Percentiles rank a stretch among this genome's conserved stretches.
These are phyloP conservation scores for Candida tetrigidarum DNA, from an alignment of 1,139 yeast species.

Conservation along the genomic window DNA sequence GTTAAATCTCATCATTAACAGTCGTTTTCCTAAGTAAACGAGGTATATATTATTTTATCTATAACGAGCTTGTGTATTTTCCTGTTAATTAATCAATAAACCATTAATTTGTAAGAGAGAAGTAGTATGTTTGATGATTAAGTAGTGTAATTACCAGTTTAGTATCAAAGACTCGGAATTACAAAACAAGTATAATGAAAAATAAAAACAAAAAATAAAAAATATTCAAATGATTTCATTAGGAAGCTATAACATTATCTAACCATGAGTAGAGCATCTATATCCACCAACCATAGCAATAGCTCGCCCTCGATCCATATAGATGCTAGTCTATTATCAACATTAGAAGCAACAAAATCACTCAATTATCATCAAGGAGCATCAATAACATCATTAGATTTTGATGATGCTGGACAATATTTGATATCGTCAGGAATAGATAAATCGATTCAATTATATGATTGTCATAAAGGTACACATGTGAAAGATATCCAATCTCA, in stretches of 20 bases:
- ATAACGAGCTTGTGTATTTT: not conserved
- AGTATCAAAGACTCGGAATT: no score
- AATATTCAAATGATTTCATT: no score
- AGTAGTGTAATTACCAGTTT: no score
- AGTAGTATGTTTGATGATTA: not conserved
- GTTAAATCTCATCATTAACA: conserved; percentile 3
- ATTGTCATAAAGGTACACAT: conserved; percentile 70
- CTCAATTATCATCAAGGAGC: conserved; percentile 60
- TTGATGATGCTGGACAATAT: conserved; percentile 83
- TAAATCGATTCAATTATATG: conserved; percentile 84
- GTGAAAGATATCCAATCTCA: conserved; percentile 73
- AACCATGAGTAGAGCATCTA: not conserved
- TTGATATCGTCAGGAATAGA: conserved; percentile 80
- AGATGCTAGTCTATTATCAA: conserved; percentile 44
- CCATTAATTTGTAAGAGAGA: no score
- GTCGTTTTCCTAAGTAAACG: not conserved
- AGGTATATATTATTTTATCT: not conserved
- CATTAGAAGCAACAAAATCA: conserved; percentile 60
- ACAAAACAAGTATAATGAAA: no score
- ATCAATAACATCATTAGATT: conserved; percentile 79
- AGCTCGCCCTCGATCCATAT: conserved; percentile 29
- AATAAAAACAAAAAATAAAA: not conserved
- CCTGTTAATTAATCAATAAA: not conserved
- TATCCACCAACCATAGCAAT: not conserved
- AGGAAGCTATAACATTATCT: no score